Percentiles rank a stretch among this genome's conserved stretches.
Evolutionary conservation across 2,329 filamentous ascomycete species (phyloP).

Genomic region (Sporothrix humicola): DNA sequence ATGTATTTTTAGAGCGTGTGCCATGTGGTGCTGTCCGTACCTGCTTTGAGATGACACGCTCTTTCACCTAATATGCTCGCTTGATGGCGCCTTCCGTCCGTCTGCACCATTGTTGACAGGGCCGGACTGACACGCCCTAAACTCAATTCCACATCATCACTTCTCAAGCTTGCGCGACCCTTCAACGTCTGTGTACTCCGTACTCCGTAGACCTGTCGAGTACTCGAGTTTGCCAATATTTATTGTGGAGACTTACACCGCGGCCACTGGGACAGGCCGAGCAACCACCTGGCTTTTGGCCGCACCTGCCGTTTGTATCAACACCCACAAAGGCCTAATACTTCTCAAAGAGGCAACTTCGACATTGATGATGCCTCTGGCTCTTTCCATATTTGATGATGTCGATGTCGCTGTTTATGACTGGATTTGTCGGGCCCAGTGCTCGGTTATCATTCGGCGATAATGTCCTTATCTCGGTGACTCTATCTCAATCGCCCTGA

Average conservation of each 20-base stretch:
- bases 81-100: conserved; percentile 19
- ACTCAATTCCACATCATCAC: conserved; percentile 14
- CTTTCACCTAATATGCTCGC: conserved; percentile 4
- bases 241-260: too few species aligned
- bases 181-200: not conserved
- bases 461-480: not conserved
- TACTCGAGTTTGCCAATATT: too few species aligned
- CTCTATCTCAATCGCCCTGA: not conserved
- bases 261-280: not conserved
- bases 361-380: not conserved
- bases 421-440: not conserved
- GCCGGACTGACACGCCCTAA: not conserved
- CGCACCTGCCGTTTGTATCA: not conserved
- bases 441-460: not conserved
- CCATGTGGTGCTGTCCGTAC: not conserved
- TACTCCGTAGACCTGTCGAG: too few species aligned
- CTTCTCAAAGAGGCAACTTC: not conserved
- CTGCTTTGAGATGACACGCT: not conserved
- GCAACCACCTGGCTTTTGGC: not conserved
- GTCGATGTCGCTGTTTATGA: not conserved
- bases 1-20: not conserved
- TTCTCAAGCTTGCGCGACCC: not conserved
- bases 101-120: not conserved
- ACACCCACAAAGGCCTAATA: not conserved
- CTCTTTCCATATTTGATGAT: not conserved